Evolutionary conservation across 257 asterid species (phyloP).

Genomic region (Echites panduratus): DNA sequence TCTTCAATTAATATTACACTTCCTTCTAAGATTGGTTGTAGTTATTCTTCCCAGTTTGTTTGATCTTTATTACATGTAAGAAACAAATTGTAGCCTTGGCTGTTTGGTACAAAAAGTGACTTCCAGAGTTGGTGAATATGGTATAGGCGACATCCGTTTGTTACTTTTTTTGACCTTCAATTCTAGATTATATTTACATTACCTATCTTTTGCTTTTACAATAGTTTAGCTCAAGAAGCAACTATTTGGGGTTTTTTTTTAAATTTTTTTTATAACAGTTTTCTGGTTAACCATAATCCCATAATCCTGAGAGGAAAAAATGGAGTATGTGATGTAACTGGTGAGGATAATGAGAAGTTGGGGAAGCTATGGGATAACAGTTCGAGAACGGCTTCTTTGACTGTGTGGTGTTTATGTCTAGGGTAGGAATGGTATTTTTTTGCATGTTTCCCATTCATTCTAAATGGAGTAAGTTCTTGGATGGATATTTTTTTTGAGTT

Average conservation of each 20-base stretch:
- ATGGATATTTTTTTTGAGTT: not conserved
- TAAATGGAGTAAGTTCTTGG: not conserved
- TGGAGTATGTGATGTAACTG: not conserved
- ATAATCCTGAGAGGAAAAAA: not conserved
- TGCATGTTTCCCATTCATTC: not conserved
- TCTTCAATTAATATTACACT: not conserved
- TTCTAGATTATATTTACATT: not conserved
- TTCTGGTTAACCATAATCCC: too few relatives aligned
- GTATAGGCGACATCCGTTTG: not conserved
- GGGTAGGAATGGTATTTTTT: not conserved
- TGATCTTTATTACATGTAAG: not conserved
- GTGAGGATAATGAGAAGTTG: not conserved
- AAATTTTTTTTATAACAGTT: too few relatives aligned
- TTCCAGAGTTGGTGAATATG: not conserved
- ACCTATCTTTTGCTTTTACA: not conserved
- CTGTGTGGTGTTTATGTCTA: not conserved
- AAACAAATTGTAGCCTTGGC: not conserved
- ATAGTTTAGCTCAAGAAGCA: not conserved
- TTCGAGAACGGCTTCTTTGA: not conserved
- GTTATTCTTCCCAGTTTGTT: not conserved
- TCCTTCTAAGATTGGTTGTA: not conserved
- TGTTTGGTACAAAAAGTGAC: not conserved
- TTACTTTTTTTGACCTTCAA: not conserved
- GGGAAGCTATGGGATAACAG: not conserved
- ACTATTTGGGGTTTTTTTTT: too few relatives aligned